These are phyloP conservation scores for Corymbia citriodora DNA, from an alignment of 441 rosid species.

Conservation along the genomic window DNA sequence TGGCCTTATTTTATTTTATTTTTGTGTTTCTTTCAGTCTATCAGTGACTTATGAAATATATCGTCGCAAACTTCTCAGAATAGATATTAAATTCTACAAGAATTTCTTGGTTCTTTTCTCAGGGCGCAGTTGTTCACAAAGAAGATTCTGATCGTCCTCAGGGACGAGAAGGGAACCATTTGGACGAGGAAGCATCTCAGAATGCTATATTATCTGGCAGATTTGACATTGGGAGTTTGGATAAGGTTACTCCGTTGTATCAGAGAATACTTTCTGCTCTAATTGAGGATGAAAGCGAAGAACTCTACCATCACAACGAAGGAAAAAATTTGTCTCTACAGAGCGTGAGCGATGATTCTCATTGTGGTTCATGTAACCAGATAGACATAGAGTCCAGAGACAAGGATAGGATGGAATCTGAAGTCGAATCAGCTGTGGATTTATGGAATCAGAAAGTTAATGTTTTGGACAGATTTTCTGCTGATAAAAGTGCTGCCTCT, in stretches of 20 bases:
- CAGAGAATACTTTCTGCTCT: slow-evolving; percentile 11
- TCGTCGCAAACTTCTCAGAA: neutral
- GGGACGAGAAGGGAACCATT: neutral
- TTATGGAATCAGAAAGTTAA: slow-evolving; percentile 7
- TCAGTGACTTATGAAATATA: neutral
- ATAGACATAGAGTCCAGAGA: slow-evolving; percentile 10
- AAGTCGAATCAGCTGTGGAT: slow-evolving; percentile 10
- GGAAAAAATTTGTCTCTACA: slow-evolving; percentile 10
- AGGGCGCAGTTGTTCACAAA: neutral
- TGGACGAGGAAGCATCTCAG: neutral
- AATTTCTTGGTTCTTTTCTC: neutral
- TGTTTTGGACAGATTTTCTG: slow-evolving; percentile 6
- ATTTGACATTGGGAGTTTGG: neutral
- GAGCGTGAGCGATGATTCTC: slow-evolving; percentile 12
- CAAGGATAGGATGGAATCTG: slow-evolving; percentile 13
- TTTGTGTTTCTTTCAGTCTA: neutral
- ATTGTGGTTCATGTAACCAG: slow-evolving; percentile 18
- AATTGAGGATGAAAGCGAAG: slow-evolving; percentile 12
- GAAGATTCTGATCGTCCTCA: slow-evolving; percentile 1
- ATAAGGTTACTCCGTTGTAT: slow-evolving; percentile 2
- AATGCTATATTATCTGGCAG: neutral
- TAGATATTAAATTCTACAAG: neutral
- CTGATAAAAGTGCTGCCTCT: slow-evolving; percentile 6
- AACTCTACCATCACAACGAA: neutral
- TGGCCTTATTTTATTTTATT: neutral